These are phyloP conservation scores for Fusarium bactridioides DNA, from an alignment of 2,329 filamentous ascomycete genomes.

Conservation along the genomic window DNA sequence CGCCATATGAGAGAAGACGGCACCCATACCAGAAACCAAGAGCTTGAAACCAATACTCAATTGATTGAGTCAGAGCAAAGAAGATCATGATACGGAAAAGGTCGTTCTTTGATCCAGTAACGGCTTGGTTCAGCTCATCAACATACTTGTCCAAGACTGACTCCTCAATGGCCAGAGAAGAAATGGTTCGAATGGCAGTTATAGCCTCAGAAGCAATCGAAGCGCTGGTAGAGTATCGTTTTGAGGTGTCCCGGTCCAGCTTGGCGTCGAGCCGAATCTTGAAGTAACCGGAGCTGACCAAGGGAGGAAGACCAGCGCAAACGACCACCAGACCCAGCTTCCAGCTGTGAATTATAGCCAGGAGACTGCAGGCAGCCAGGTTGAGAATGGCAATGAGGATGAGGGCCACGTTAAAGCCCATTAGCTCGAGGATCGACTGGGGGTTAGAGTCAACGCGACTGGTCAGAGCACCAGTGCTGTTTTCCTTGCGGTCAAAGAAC, in stretches of 20 bases:
- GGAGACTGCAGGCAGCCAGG: constrained; percentile 48
- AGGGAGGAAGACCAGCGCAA: constrained; percentile 50
- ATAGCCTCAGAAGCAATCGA: constrained; percentile 55
- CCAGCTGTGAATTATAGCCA: constrained; percentile 57
- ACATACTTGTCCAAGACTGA: constrained; percentile 44
- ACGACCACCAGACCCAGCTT: constrained; percentile 59
- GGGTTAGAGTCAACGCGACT: constrained; percentile 49
- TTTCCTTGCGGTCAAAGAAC: constrained; percentile 53
- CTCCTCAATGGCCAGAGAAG: constrained; percentile 53
- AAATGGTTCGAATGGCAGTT: constrained; percentile 51
- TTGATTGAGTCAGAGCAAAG: constrained; percentile 49
- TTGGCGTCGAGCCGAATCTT: constrained; percentile 52
- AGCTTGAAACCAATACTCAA: constrained; percentile 51
- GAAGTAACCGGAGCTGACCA: constrained; percentile 49
- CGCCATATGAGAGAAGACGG: constrained; percentile 49
- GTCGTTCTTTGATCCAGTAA: constrained; percentile 43
- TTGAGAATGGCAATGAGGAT: constrained; percentile 51
- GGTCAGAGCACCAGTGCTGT: constrained; percentile 49
- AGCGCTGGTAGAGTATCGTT: constrained; percentile 48
- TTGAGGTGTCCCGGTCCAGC: constrained; percentile 49
- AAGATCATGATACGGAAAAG: constrained; percentile 47
- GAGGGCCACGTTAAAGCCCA: constrained; percentile 53
- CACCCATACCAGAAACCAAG: constrained; percentile 54
- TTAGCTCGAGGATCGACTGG: constrained; percentile 52
- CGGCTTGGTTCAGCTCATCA: constrained; percentile 43